Conservation (phyloP, 208 protist genomes). For the Crithidia brevicula region DNA sequence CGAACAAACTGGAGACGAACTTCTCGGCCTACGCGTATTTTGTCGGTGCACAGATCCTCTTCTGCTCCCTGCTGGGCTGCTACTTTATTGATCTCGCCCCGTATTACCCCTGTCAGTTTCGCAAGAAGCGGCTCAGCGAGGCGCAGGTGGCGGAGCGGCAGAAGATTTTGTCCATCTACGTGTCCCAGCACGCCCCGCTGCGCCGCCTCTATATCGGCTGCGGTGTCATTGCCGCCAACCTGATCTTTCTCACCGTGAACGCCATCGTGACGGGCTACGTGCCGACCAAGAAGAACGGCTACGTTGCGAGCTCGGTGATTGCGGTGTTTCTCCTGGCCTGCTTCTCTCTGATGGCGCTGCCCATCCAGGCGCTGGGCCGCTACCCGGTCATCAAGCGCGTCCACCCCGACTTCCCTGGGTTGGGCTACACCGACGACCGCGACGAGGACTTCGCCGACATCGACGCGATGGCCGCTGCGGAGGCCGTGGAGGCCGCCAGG, state of each 20-base stretch:
- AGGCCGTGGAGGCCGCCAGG: not conserved
- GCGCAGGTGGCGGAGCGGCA: slow-evolving; percentile 53
- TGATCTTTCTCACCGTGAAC: slow-evolving; percentile 61
- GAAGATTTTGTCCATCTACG: slow-evolving; percentile 45
- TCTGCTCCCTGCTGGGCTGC: slow-evolving; percentile 39
- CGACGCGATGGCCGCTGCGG: slow-evolving; percentile 14
- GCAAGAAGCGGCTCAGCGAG: slow-evolving; percentile 38
- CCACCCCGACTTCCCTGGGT: slow-evolving; percentile 41
- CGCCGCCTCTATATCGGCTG: slow-evolving; percentile 66
- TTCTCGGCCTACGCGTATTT: slow-evolving; percentile 71
- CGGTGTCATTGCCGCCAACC: slow-evolving; percentile 36
- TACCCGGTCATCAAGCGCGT: slow-evolving; percentile 51
- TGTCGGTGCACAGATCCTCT: slow-evolving; percentile 44
- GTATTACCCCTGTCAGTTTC: slow-evolving; percentile 61
- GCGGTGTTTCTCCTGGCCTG: slow-evolving; percentile 46
- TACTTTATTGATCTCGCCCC: slow-evolving; percentile 62
- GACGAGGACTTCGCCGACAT: slow-evolving; percentile 13
- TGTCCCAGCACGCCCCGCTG: slow-evolving; percentile 45
- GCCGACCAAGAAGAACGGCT: slow-evolving; percentile 28
- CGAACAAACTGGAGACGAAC: slow-evolving; percentile 41
- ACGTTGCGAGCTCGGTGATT: slow-evolving; percentile 54
- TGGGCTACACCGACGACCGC: slow-evolving; percentile 41
- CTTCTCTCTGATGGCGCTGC: slow-evolving; percentile 64
- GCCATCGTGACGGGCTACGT: slow-evolving; percentile 64
- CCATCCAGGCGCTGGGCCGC: slow-evolving; percentile 68